These are phyloP conservation scores for Candida dubliniensis DNA, from an alignment of 1,139 yeast species.

Conservation along the genomic window DNA sequence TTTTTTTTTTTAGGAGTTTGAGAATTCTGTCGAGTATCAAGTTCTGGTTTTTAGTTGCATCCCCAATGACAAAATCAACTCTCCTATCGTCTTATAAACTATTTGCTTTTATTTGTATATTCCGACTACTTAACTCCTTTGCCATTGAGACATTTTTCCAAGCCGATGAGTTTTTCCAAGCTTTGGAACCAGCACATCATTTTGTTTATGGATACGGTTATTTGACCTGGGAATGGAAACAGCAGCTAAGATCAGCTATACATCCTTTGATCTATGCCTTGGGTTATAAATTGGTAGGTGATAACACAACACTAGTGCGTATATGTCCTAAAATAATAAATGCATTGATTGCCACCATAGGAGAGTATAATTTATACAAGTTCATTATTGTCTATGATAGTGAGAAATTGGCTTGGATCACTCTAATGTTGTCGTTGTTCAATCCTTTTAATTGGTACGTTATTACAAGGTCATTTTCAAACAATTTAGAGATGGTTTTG, in stretches of 20 bases:
- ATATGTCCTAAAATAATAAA: slow-evolving; percentile 65
- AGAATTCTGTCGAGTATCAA: no score
- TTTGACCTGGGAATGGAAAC: slow-evolving; percentile 93
- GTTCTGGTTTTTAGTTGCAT: not conserved
- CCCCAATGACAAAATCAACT: not conserved
- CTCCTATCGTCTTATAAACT: slow-evolving; percentile 5
- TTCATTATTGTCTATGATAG: slow-evolving; percentile 44
- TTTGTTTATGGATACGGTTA: slow-evolving; percentile 78
- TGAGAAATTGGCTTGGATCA: slow-evolving; percentile 41
- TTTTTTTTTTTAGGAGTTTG: no score
- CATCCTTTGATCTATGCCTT: slow-evolving; percentile 73
- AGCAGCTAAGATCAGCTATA: slow-evolving; percentile 70
- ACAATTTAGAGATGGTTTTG: slow-evolving; percentile 73
- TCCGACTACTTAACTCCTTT: slow-evolving; percentile 56
- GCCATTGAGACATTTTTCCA: slow-evolving; percentile 78
- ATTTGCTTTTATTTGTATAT: slow-evolving; percentile 11
- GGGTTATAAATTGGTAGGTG: slow-evolving; percentile 30
- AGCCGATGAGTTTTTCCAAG: slow-evolving; percentile 94
- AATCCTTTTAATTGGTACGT: slow-evolving; percentile 86
- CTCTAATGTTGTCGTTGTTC: slow-evolving; percentile 54
- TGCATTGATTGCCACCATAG: slow-evolving; percentile 68
- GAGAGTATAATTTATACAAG: slow-evolving; percentile 61
- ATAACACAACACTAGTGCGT: slow-evolving; percentile 15
- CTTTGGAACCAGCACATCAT: slow-evolving; percentile 87
- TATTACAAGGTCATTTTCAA: slow-evolving; percentile 81